Evolutionary conservation across 768 basidiomycete genomes (phyloP), one percentile per base, ranked within the genome.

Genomic region (Leccinum subgranulosum): DNA sequence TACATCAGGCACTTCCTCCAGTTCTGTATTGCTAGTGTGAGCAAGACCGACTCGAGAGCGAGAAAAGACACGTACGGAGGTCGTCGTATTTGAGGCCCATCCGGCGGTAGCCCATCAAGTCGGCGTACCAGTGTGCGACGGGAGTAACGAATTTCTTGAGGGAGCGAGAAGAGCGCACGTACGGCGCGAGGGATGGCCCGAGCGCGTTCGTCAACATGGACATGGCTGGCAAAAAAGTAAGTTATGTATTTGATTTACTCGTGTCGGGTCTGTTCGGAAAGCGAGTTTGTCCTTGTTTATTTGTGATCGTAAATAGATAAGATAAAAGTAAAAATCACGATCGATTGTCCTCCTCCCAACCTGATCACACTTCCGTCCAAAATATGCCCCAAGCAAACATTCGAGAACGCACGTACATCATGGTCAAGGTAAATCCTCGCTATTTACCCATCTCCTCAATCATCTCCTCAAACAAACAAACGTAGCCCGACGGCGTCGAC

Each of bases 401-500:
- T 72, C 68, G 63, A 53, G 94, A 98, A 74, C 93, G 92, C 76
- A 96, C 95, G 76, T 98, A 96, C 81, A 98, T 98, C 82, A 98
- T 98, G 96, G 84, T 98, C 88, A 99, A 98, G 94, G 92, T 87
- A 58, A 23, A 41, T 9, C 29, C 12, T 2, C 1, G 4, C 15
- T 46, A 6, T 14, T 19, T 21, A 10, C 12, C 14, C 11, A 11
- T 34, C 36, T 12, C 14, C 17, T 5, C 11, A 7, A 6, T 39
- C 36, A 15, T 7, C 14, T 34, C 14, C 14, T 23, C 17, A 14
- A 29, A 29, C 28, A 2, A 5, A 12, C 48, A 5, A 14, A 25
- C 23, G 17, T 68, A 97, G 95, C 97, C 97, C 69, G 97, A 99
- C 78, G 97, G 96, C 75, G 97, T 99, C 80, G 94, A 98, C 79